phyloP scores from a whole-genome alignment of 2,329 filamentous ascomycete genomes.

The Tolypocladium sp. region DNA sequence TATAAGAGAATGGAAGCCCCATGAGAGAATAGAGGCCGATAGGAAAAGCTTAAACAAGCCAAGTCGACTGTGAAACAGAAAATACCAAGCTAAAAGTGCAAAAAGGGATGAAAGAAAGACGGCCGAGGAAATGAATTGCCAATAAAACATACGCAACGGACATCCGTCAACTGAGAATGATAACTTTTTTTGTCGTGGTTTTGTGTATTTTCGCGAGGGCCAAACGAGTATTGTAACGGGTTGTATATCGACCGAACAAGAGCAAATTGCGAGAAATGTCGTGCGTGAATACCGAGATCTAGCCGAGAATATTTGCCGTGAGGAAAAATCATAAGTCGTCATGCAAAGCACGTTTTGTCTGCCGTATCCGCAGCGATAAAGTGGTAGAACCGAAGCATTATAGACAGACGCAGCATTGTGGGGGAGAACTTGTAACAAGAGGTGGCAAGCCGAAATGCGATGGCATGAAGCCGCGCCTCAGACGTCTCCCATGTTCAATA shows the following conservation, averaged over 20 bases:
- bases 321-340: not conserved
- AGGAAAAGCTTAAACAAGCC: not conserved
- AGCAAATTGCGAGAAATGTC: too few species aligned
- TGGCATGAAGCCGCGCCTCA: not conserved
- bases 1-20: not conserved
- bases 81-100: not conserved
- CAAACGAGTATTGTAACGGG: too few species aligned
- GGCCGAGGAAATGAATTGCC: not conserved
- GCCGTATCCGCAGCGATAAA: not conserved
- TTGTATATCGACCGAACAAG: too few species aligned
- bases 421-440: not conserved
- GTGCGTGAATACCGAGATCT: not conserved
- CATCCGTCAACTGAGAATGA: not conserved
- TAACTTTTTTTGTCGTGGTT: not conserved
- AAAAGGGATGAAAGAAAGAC: not conserved
- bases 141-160: not conserved
- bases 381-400: too few species aligned
- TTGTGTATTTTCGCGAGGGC: not conserved
- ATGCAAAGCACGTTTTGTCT: not conserved
- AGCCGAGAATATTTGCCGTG: not conserved
- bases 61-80: not conserved
- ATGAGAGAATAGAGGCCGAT: not conserved
- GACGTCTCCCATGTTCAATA: conserved; percentile 2
- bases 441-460: not conserved
- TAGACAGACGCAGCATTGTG: not conserved